Evolutionary conservation across 495 filamentous ascomycete genomes (phyloP).

Genomic region (Aspergillus taichungensis): DNA sequence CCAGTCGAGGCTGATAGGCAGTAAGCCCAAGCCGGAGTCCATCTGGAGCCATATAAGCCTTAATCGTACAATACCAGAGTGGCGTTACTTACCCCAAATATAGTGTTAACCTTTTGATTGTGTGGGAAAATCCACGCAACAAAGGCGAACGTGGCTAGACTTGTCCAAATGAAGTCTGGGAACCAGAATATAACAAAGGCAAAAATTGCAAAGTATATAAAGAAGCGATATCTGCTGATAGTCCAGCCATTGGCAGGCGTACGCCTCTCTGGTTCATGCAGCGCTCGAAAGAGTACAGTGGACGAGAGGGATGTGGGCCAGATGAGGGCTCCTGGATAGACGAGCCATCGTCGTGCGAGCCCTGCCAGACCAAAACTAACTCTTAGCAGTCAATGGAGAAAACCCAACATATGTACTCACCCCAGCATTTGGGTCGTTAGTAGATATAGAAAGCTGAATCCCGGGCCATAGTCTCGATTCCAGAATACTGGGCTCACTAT

Average conservation of each 20-base stretch:
- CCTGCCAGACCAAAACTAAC: conserved; percentile 48
- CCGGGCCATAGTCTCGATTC: conserved; percentile 50
- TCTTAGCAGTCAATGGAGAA: not conserved
- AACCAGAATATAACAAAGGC: conserved; percentile 60
- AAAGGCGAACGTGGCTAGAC: conserved; percentile 52
- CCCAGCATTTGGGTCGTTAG: conserved; percentile 59
- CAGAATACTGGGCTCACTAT: conserved; percentile 45
- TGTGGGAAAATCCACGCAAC: conserved; percentile 53
- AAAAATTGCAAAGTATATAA: conserved; percentile 35
- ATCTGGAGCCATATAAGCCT: conserved; percentile 48
- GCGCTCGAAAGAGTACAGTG: conserved; percentile 32
- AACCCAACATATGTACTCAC: conserved; percentile 15
- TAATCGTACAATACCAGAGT: conserved; percentile 64
- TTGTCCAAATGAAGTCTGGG: conserved; percentile 67
- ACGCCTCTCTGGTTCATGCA: conserved; percentile 31
- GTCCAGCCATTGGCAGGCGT: conserved; percentile 43
- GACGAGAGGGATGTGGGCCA: conserved; percentile 25
- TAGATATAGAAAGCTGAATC: conserved; percentile 53
- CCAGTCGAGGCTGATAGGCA: conserved; percentile 69
- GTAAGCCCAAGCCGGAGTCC: conserved; percentile 64
- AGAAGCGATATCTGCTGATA: conserved; percentile 50
- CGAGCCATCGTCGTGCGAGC: conserved; percentile 51
- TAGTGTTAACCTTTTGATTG: conserved; percentile 50
- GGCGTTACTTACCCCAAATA: conserved; percentile 69
- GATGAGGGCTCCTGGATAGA: conserved; percentile 36